Base-by-base conservation (phyloP, 2,329 filamentous ascomycete genomes). In the Nannizziopsis barbatae region DNA sequence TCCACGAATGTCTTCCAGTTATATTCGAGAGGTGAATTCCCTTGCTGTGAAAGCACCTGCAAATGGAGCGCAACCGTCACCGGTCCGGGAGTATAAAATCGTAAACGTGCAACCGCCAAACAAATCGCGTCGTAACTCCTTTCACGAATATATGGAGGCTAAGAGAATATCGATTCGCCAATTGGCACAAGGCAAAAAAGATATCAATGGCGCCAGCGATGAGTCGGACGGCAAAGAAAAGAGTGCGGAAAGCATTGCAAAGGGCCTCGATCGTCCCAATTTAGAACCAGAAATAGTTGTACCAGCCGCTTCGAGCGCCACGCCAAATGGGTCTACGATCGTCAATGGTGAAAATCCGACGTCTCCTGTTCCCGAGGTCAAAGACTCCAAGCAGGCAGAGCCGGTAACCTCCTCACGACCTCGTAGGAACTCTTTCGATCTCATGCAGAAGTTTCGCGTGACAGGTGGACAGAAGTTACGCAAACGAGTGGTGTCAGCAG, bases 11-110 rank as follows among this genome's bases (percentile, higher is more conserved):
- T 6, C 44, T 15, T 43, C 47, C 14, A 50, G 31, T 12, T 55
- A 51, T 40, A 52, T 50, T 15, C 45, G 50, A 8, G 50, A 59
- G 38, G 57, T 53, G 32, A 51, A 38, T 10, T 64, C 63, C 52
- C 62, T 57, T 42, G 9, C 12, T 38, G 10, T 12, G 6, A 18
- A 47, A 48, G 4, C n/a, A 42, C 5, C 45, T 33, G 33, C 36
- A 49, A 27, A 33, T 45, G 3, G 36, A 18, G 20, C 27, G 41
- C 14, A 41, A 42, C 14, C 8, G 22, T 27, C 22, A 7, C 22
- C 22, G 4, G 22, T 27, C 22, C 22, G 22, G 9, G 42, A 42
- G 12, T 33, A 30, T 37, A 47, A 37, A 14, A 30, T 22, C n/a
- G 38, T 38, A 20, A 17, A 27, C 22, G 31, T 44, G n/a, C 46